These are phyloP conservation scores for Microthyrium microscopicum DNA, from an alignment of 2,329 filamentous ascomycete genomes.

Conservation along the genomic window DNA sequence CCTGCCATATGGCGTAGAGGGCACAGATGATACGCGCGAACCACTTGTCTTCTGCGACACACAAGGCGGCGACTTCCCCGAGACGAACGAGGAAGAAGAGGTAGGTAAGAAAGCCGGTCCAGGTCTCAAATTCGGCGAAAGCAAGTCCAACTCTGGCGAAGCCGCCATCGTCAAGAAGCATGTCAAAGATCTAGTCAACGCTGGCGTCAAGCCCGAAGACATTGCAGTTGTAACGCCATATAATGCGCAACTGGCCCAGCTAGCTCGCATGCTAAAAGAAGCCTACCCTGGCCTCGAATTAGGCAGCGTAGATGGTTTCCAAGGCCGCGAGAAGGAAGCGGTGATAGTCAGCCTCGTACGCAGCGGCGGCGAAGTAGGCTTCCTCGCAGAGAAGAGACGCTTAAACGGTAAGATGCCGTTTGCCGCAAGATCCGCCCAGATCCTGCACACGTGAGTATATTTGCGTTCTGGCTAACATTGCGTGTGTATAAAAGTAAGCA, in stretches of 20 bases:
- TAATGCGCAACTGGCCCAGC: slow-evolving; percentile 68
- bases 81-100: slow-evolving; percentile 65
- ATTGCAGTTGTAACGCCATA: slow-evolving; percentile 93
- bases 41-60: slow-evolving; percentile 91
- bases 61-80: slow-evolving; percentile 81
- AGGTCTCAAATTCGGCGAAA: slow-evolving; percentile 41
- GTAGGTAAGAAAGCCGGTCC: slow-evolving; percentile 41
- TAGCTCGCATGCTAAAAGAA: slow-evolving; percentile 64
- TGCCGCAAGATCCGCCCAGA: not conserved
- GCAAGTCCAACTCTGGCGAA: slow-evolving; percentile 87
- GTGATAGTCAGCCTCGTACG: slow-evolving; percentile 87
- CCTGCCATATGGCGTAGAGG: slow-evolving; percentile 58
- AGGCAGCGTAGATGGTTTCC: slow-evolving; percentile 94
- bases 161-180: slow-evolving; percentile 66
- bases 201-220: slow-evolving; percentile 65
- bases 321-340: slow-evolving; percentile 92
- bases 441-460: slow-evolving; percentile 7
- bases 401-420: slow-evolving; percentile 61
- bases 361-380: slow-evolving; percentile 80
- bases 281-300: slow-evolving; percentile 72
- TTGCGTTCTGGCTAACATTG: slow-evolving; percentile 4
- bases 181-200: slow-evolving; percentile 55
- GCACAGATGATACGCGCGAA: slow-evolving; percentile 74
- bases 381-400: slow-evolving; percentile 77
- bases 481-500: slow-evolving; percentile 49